Evolutionary conservation across 164 flowering plant species (phyloP), one percentile per base, ranked within the genome.

Genomic region (Houttuynia cordata): DNA sequence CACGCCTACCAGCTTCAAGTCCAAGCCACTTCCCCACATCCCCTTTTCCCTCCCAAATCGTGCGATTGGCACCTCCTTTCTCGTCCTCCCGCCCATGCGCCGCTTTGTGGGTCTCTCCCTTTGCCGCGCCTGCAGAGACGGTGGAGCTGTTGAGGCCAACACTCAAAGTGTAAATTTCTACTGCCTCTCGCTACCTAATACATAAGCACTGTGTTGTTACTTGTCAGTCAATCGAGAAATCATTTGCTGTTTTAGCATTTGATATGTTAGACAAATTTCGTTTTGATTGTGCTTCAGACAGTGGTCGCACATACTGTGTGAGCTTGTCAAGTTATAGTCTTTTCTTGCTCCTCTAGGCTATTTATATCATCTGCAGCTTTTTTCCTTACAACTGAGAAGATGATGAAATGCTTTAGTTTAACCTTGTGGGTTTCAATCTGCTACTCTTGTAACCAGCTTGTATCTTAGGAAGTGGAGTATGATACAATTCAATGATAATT

Each of bases 31-130:
- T 4, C 17, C 49, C 49, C 17, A 34, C 59, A n/a, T 12, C 0
- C 24, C 30, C 23, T 1, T 7, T 22, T 15, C 45, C 30, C 12
- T 45, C 10, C 4, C 25, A 21, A 17, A 13, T 18, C 53, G 34
- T n/a, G 1, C 62, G 19, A 39, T 21, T 19, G 13, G 51, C 51
- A 10, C 52, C 45, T 1, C 45, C 51, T 10, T 18, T 22, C 45
- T 47, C n/a, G 8, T 51, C 18, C 10, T 61, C 63, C 41, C 24
- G 54, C n/a, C 40, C 63, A 30, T 55, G 30, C 63, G 63, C 55
- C 41, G 24, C 42, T 49, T 24, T 40, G 18, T 41, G 13, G 37
- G 41, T 0, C 40, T 47, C 50, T 49, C 50, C 41, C 55, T 61
- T 20, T 15, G 21, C 54, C 55, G 63, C 9, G 41, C 55, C 40